Evolutionary conservation across 2,329 filamentous ascomycete species (phyloP), one percentile per base, ranked within the genome.

Genomic region (Pseudogymnoascus sp.): DNA sequence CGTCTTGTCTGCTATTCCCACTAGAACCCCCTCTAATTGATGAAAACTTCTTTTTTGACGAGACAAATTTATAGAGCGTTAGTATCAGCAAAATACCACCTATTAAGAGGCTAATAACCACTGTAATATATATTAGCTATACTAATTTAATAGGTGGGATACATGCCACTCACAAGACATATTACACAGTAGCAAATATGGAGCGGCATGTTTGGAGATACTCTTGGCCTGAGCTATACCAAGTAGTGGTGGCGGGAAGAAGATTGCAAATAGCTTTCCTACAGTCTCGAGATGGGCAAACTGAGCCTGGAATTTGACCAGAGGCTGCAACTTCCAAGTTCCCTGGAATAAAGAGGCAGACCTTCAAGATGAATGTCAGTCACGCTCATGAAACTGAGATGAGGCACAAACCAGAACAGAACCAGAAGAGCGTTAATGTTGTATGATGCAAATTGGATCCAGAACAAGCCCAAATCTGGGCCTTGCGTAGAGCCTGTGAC

Each of bases 51-150:
- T 33, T 54, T 8, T 54, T 54, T 33, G 30, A 54, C 30, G n/a
- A 70, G 12, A 79, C 65, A 58, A 79, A 79, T 67, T 74, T 76
- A 57, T 67, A 69, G 3, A 78, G 67, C 36, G 77, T 77, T 22
- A 73, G 68, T 5, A 76, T 47, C 20, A 78, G 70, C 2, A 77
- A 67, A 4, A 75, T 37, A 12, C 67, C 70, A 12, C 76, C 74
- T 16, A 70, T 61, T 1, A 69, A 69, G n/a, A 78, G 67, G 62
- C 74, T 75, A 8, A 71, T 62, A 38, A 75, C 70, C 68, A 79
- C 77, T 79, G 41, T n/a, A 28, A 12, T 38, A n/a, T 25, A 57
- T 35, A 35, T 60, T 6, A 36, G 57, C 61, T 11, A 61, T 62
- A 38, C 43, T 41, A n/a, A 18, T 16, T 18, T 30, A 5, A 54